These are phyloP conservation scores for Paecilomyces variotii DNA, from an alignment of 2,329 filamentous ascomycete genomes.

Conservation along the genomic window DNA sequence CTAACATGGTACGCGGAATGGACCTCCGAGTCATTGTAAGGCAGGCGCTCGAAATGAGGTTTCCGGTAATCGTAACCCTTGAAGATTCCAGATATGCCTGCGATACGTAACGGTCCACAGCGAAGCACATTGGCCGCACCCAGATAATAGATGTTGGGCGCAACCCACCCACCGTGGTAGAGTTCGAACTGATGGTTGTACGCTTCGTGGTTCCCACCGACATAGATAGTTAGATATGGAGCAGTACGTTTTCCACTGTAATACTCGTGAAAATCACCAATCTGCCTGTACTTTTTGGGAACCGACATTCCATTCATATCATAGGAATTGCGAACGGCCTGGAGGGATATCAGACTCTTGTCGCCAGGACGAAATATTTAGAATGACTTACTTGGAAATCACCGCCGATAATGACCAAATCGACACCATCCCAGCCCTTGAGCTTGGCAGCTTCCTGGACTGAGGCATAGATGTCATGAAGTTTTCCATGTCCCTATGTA, in stretches of 20 bases:
- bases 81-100: constrained; percentile 89
- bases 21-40: constrained; percentile 69
- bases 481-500: constrained; percentile 73
- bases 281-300: constrained; percentile 74
- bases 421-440: constrained; percentile 72
- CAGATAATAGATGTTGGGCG: constrained; percentile 94
- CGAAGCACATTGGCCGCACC: constrained; percentile 85
- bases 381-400: constrained; percentile 68
- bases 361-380: background rate
- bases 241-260: constrained; percentile 71
- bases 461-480: constrained; percentile 84
- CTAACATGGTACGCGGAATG: constrained; percentile 82
- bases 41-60: constrained; percentile 74
- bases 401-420: constrained; percentile 88
- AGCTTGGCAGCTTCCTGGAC: constrained; percentile 60
- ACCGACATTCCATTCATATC: constrained; percentile 87
- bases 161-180: constrained; percentile 94
- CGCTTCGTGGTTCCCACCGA: constrained; percentile 93
- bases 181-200: constrained; percentile 85
- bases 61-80: constrained; percentile 83
- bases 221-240: constrained; percentile 84
- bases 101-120: constrained; percentile 76
- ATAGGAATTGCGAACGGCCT: constrained; percentile 79
- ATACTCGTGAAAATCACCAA: constrained; percentile 92
- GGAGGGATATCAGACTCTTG: background rate